Evolutionary conservation across 805 yeast genomes (phyloP).

Genomic region (Tanozyma kutaoensis): DNA sequence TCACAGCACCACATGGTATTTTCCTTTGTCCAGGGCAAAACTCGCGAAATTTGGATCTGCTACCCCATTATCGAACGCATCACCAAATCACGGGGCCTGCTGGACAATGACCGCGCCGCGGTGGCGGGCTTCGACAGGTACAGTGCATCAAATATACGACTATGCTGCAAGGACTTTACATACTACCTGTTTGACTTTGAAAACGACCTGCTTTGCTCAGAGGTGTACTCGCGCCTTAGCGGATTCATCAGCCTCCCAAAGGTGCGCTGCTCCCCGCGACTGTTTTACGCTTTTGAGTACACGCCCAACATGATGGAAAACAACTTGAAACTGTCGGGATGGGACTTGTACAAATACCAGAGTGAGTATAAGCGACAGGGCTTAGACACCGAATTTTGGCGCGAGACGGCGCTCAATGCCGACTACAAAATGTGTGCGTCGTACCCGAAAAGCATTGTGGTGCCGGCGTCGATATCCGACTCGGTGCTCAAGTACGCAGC

Average conservation of each 20-base stretch:
- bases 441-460: constrained; percentile 56
- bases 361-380: constrained; percentile 58
- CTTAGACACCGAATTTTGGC: constrained; percentile 35
- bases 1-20: constrained; percentile 26
- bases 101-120: too few species aligned
- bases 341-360: constrained; percentile 54
- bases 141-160: constrained; percentile 41
- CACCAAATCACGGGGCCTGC: constrained; percentile 42
- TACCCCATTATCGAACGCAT: constrained; percentile 70
- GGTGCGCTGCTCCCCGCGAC: constrained; percentile 25
- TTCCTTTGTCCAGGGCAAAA: constrained; percentile 3
- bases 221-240: constrained; percentile 62
- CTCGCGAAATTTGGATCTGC: constrained; percentile 79
- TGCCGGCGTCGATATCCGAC: constrained; percentile 73
- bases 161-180: constrained; percentile 78
- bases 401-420: constrained; percentile 51
- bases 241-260: constrained; percentile 45
- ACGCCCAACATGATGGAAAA: constrained; percentile 61
- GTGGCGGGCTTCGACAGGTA: too few species aligned
- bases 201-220: constrained; percentile 44
- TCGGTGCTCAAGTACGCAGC: constrained; percentile 73
- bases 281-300: constrained; percentile 72
- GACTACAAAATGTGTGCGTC: constrained; percentile 59
- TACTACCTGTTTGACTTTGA: constrained; percentile 65
- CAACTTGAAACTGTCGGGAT: constrained; percentile 37